Evolutionary conservation across 2,329 filamentous ascomycete species (phyloP).

Genomic region (Penicillium palitans): DNA sequence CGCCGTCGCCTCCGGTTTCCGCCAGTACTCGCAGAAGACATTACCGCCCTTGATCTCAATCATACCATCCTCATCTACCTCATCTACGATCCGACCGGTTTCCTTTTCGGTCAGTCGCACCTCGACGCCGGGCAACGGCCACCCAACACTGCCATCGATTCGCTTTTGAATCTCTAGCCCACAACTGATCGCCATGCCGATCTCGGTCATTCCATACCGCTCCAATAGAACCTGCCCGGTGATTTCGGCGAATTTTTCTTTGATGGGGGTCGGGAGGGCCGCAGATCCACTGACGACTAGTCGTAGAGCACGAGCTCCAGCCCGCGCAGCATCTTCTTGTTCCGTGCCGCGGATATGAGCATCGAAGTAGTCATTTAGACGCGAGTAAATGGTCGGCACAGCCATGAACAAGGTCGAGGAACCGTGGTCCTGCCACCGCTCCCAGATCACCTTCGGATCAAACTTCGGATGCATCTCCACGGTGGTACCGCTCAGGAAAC

Average conservation of each 20-base stretch:
- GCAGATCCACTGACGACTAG: constrained; percentile 47
- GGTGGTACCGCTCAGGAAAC: constrained; percentile 47
- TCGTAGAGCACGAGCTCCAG: constrained; percentile 37
- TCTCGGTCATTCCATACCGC: constrained; percentile 54
- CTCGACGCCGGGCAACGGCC: constrained; percentile 49
- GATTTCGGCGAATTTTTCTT: constrained; percentile 43
- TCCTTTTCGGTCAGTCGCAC: constrained; percentile 48
- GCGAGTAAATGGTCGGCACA: constrained; percentile 54
- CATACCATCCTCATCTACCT: constrained; percentile 42
- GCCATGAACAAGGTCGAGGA: constrained; percentile 52
- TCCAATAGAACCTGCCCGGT: constrained; percentile 48
- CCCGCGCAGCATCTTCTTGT: constrained; percentile 33
- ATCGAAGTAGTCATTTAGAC: constrained; percentile 50
- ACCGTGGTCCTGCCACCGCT: constrained; percentile 45
- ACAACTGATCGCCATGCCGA: constrained; percentile 52
- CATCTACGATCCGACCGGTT: constrained; percentile 34
- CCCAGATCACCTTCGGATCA: constrained; percentile 49
- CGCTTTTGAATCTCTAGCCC: constrained; percentile 42
- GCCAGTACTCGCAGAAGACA: constrained; percentile 47
- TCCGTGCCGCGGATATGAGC: constrained; percentile 39
- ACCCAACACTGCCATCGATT: constrained; percentile 52
- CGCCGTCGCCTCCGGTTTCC: constrained; percentile 47
- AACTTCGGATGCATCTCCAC: constrained; percentile 53
- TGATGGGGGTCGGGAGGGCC: constrained; percentile 45
- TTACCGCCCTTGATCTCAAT: constrained; percentile 47